A percentile compares a stretch with the other conserved stretches of the same genome.
These are phyloP conservation scores for Ogataea paradorogensis DNA, from an alignment of 805 yeast species.

Conservation along the genomic window DNA sequence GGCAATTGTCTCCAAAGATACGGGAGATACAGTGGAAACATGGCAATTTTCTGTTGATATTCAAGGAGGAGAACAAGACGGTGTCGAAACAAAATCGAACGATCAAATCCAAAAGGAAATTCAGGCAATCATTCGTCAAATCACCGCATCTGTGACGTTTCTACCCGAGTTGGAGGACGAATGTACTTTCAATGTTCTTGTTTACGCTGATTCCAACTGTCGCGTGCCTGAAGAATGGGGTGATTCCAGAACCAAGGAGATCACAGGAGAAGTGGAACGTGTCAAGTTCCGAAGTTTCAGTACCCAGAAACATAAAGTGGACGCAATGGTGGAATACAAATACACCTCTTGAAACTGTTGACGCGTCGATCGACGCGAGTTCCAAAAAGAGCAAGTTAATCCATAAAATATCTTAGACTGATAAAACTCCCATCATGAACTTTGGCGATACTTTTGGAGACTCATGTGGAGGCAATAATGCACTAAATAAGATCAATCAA, in stretches of 20 bases:
- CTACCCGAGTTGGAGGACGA: constrained; percentile 66
- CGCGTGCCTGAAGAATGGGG: constrained; percentile 81
- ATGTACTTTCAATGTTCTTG: constrained; percentile 81
- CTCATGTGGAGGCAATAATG: constrained; percentile 45
- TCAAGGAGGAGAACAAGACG: constrained; percentile 8
- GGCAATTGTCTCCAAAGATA: constrained; percentile 66
- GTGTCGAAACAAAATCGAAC: constrained; percentile 28
- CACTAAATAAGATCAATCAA: constrained; percentile 40
- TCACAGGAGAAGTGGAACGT: constrained; percentile 51
- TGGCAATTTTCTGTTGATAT: constrained; percentile 80
- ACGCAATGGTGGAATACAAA: constrained; percentile 65
- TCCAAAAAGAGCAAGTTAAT: constrained; percentile 14
- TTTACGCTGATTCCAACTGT: constrained; percentile 68
- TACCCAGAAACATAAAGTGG: constrained; percentile 67
- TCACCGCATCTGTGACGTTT: constrained; percentile 83
- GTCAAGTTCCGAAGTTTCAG: constrained; percentile 68
- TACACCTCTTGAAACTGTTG: constrained; percentile 18
- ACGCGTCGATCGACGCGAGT: constrained; percentile 10
- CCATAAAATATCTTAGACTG: constrained; percentile 3
- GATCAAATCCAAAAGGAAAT: constrained; percentile 68
- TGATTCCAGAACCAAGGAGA: constrained; percentile 58
- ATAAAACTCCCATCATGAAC: constrained; percentile 4
- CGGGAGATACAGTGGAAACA: constrained; percentile 68
- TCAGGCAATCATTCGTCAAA: constrained; percentile 83
- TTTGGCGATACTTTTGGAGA: constrained; percentile 25